Conservation (phyloP, 2,329 filamentous ascomycete genomes). For the Pseudopithomyces chartarum region DNA sequence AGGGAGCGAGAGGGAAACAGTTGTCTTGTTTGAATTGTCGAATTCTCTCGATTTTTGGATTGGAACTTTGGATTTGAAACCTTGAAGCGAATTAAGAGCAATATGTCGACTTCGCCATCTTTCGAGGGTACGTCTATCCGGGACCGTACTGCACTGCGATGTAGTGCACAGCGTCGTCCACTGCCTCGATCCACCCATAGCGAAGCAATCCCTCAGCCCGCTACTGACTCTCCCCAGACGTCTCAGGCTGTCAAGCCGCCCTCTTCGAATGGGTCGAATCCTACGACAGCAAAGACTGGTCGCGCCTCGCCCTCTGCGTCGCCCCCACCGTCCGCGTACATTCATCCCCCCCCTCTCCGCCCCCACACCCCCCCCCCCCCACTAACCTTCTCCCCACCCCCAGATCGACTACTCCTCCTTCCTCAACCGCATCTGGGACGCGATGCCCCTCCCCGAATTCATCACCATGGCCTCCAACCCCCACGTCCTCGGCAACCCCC, state of each 20-base stretch:
- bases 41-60: no score
- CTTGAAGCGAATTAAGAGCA: no score
- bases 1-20: no score
- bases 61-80: no score
- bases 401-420: not conserved
- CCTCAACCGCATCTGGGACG: not conserved
- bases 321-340: not conserved
- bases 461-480: slow-evolving; percentile 1
- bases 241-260: not conserved
- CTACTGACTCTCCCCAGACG: not conserved
- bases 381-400: not conserved
- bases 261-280: not conserved
- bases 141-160: no score
- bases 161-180: no score
- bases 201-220: not conserved
- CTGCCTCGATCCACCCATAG: no score
- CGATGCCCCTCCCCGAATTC: not conserved
- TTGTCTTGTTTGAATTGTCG: no score
- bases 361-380: not conserved
- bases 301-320: not conserved
- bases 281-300: no score
- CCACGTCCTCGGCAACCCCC: not conserved
- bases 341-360: not conserved
- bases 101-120: no score
- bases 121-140: no score